Conservation (phyloP, 345 rosid genomes). For the Salix dunnii region DNA sequence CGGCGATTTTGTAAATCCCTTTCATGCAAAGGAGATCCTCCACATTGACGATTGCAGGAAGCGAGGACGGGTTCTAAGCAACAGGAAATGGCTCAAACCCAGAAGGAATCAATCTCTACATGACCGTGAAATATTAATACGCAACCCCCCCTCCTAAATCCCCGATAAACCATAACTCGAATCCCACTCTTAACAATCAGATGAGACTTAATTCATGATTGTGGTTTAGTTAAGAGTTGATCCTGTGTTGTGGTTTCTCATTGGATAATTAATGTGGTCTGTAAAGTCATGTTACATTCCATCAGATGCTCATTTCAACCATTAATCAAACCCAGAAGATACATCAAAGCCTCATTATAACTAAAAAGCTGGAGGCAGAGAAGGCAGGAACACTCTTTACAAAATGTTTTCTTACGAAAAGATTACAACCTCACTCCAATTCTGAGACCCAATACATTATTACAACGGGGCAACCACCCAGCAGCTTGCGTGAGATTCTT, state of each 20-base stretch:
- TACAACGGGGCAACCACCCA: slow-evolving; percentile 28
- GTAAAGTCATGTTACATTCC: background rate
- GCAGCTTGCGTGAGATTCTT: slow-evolving; percentile 3
- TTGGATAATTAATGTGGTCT: background rate
- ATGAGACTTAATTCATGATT: background rate
- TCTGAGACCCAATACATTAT: slow-evolving; percentile 37
- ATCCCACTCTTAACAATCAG: background rate
- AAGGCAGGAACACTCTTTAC: slow-evolving; percentile 45
- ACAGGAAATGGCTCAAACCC: background rate
- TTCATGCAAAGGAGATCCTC: background rate
- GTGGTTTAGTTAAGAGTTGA: background rate
- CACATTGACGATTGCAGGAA: background rate
- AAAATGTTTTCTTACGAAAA: slow-evolving; percentile 44
- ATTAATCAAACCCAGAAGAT: slow-evolving; percentile 10
- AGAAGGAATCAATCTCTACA: background rate
- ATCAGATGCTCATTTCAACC: background rate
- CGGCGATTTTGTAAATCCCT: background rate
- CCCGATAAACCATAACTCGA: background rate
- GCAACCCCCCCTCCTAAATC: background rate
- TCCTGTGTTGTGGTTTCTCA: background rate
- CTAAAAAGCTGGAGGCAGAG: slow-evolving; percentile 28
- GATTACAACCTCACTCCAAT: slow-evolving; percentile 56
- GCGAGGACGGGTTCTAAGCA: background rate
- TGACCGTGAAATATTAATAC: background rate
- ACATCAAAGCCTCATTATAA: slow-evolving; percentile 1